A percentile compares a stretch with the other conserved stretches of the same genome.
Evolutionary conservation across 768 basidiomycete species (phyloP).

Genomic region (Podaxis sp.): DNA sequence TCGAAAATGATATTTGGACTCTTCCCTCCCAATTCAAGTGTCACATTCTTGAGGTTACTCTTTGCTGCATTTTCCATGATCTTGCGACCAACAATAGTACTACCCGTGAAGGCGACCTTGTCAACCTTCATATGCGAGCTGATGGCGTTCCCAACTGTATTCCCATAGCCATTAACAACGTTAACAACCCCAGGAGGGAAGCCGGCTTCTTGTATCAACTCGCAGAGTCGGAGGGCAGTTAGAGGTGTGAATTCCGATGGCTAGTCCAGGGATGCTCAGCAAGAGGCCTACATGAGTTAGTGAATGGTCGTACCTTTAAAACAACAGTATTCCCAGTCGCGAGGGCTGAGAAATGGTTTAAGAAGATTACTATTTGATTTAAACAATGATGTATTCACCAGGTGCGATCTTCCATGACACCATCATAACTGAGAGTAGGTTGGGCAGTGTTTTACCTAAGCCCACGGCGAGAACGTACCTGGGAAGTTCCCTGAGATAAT

Average conservation of each 20-base stretch:
- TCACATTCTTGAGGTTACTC: conserved; percentile 74
- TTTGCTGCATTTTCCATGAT: conserved; percentile 71
- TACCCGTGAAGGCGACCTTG: conserved; percentile 81
- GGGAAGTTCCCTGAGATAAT: conserved; percentile 70
- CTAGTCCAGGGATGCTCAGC: conserved; percentile 15
- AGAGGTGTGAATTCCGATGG: conserved; percentile 77
- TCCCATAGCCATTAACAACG: conserved; percentile 65
- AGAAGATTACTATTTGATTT: conserved; percentile 41
- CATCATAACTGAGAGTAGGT: conserved; percentile 34
- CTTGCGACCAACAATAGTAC: conserved; percentile 67
- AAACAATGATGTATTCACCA: too few species aligned
- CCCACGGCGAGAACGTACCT: conserved; percentile 15
- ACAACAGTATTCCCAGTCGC: conserved; percentile 75
- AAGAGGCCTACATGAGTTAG: background rate
- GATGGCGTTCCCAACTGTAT: conserved; percentile 40
- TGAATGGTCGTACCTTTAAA: conserved; percentile 44
- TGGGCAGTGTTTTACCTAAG: too few species aligned
- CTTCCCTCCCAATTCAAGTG: conserved; percentile 75
- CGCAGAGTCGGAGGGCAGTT: conserved; percentile 51
- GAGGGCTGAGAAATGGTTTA: conserved; percentile 76
- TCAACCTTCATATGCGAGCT: conserved; percentile 65
- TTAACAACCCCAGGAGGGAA: conserved; percentile 79
- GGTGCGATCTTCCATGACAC: conserved; percentile 71
- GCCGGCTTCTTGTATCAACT: conserved; percentile 66
- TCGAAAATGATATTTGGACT: conserved; percentile 64